These are phyloP conservation scores for Leishmania gerbilli DNA, from an alignment of 208 protist genomes.

Conservation along the genomic window DNA sequence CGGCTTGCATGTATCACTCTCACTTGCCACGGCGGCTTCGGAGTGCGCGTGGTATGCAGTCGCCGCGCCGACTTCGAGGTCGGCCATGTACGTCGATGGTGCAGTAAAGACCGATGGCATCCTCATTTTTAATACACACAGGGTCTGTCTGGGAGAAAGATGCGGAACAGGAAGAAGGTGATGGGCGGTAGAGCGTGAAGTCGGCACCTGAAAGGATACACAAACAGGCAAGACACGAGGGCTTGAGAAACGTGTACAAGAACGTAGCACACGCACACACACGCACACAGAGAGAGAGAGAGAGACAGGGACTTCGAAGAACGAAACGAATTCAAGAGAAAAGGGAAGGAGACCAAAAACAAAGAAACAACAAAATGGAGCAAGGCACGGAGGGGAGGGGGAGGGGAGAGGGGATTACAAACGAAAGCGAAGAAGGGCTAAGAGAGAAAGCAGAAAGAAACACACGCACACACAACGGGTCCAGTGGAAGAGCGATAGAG, in stretches of 20 bases:
- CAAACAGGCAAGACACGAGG: no score
- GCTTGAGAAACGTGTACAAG: no score
- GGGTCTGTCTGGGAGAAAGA: background rate
- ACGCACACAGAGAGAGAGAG: no score
- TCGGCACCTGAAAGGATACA: background rate
- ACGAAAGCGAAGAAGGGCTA: background rate
- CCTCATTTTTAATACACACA: background rate
- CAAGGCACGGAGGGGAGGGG: background rate
- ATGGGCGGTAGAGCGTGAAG: background rate
- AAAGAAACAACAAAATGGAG: background rate
- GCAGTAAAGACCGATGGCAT: constrained; percentile 1
- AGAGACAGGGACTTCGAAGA: background rate
- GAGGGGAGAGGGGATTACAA: background rate
- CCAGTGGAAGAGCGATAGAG: no score
- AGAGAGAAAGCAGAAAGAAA: background rate
- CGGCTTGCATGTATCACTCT: background rate
- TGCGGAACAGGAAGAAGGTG: background rate
- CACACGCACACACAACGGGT: no score
- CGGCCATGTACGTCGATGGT: constrained; percentile 1
- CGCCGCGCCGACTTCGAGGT: constrained; percentile 9
- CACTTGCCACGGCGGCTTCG: background rate
- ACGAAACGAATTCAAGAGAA: background rate
- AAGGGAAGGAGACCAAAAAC: background rate
- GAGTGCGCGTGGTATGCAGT: background rate
- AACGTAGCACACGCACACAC: background rate